These are phyloP conservation scores for Rosa chinensis DNA, from an alignment of 306 rosid species.

Conservation along the genomic window DNA sequence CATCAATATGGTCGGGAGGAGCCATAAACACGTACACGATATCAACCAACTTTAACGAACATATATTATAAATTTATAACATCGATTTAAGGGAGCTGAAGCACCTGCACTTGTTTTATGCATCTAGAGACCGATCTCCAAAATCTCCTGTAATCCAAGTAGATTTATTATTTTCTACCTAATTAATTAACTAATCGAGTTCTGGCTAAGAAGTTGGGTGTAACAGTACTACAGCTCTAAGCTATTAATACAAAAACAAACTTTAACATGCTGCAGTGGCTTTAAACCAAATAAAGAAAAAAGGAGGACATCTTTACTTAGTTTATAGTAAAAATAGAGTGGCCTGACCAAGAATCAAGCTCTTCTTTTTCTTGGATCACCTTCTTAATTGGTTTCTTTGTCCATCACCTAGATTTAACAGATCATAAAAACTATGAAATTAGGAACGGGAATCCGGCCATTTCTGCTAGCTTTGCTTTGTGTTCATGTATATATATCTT, in stretches of 20 bases:
- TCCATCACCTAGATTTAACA: neutral
- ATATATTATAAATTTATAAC: too few species aligned
- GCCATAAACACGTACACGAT: too few species aligned
- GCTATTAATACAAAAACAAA: neutral
- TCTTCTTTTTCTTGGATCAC: neutral
- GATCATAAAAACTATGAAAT: conserved; percentile 14
- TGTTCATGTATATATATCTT: neutral
- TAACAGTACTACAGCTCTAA: too few species aligned
- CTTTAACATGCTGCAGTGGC: neutral
- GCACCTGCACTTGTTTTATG: neutral
- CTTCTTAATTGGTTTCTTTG: neutral
- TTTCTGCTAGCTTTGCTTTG: neutral
- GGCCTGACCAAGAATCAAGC: neutral
- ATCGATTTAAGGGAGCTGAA: too few species aligned
- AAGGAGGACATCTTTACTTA: neutral
- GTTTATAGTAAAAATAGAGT: neutral
- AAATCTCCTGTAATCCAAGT: neutral
- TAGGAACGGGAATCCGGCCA: conserved; percentile 28
- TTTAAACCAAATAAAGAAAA: neutral
- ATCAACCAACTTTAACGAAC: too few species aligned
- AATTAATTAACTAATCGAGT: too few species aligned
- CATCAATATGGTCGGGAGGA: neutral
- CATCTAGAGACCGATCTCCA: neutral
- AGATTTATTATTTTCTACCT: too few species aligned
- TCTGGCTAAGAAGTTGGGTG: too few species aligned